These are phyloP conservation scores for Phaffia tasmanica DNA, from an alignment of 768 basidiomycete species.

Conservation along the genomic window DNA sequence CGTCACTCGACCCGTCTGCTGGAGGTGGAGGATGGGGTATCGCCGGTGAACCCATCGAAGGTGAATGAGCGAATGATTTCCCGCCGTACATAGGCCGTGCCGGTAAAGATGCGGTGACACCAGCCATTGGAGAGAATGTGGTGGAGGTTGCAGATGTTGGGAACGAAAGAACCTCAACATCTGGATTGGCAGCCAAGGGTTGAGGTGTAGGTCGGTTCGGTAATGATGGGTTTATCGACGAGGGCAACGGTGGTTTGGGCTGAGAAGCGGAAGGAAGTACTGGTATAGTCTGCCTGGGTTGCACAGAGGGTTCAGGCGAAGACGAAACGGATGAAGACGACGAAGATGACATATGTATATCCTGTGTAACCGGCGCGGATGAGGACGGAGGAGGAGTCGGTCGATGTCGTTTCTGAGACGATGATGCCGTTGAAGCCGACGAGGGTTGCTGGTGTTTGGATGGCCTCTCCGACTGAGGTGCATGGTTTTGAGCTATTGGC, in stretches of 20 bases:
- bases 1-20: neutral
- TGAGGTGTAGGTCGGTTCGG: too few relatives aligned
- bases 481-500: neutral
- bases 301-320: neutral
- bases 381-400: too few relatives aligned
- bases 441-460: neutral
- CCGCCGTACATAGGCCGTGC: neutral
- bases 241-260: too few relatives aligned
- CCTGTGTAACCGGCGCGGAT: too few relatives aligned
- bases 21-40: too few relatives aligned
- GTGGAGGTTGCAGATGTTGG: neutral
- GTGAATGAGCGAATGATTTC: neutral
- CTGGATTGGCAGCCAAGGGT: neutral
- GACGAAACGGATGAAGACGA: too few relatives aligned
- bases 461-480: neutral
- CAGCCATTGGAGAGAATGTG: neutral
- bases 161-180: neutral
- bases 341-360: too few relatives aligned
- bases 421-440: slow-evolving; percentile 1
- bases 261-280: neutral
- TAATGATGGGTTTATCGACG: too few relatives aligned
- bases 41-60: neutral
- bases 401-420: neutral
- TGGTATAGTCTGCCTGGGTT: neutral
- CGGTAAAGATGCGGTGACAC: neutral